Evolutionary conservation across 306 rosid species (phyloP), one percentile per base, ranked within the genome.

Genomic region (Senna tora): DNA sequence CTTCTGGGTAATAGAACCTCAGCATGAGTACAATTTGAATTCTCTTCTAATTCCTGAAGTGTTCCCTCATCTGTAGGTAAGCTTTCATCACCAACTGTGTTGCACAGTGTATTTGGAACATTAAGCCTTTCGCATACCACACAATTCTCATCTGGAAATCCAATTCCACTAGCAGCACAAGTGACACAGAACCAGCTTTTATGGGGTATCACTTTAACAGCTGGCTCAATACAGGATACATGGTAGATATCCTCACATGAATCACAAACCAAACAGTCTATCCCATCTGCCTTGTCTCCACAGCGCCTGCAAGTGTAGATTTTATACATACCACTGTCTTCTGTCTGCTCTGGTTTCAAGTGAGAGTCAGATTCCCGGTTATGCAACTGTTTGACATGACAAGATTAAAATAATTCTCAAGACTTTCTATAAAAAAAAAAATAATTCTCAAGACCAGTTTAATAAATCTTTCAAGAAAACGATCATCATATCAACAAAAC

Each of bases 221-320:
- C 89, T 65, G 96, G 99, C 79, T 86, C 70, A 46, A 95, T 89
- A 84, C 99, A 95, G 49, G 93, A 86, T 38, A 91, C 71, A 64
- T 92, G 99, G 83, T 86, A 95, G 82, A 95, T 78, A 77, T 88
- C 88, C 84, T 91, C 99, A 68, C 99, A 95, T 63, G 99, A 89
- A 88, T 95, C 99, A 71, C 99, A 95, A 72, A 91, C 95, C 76
- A 95, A 84, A 83, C 84, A 89, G 79, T 86, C 86, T 22, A 68
- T 83, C 19, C 93, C 97, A 69, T 89, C 86, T 79, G 90, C 89
- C 73, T 73, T 78, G 46, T 75, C 73, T 76, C 96, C 97, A 65
- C 99, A 95, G n/a, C 47, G 74, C 77, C 85, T 82, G 80, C 99
- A 95, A 76, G 76, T 65, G 83, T 87, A 87, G 72, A 68, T 58